Evolutionary conservation across 2,329 filamentous ascomycete genomes (phyloP), one percentile per base, ranked within the genome.

Genomic region (Cercospora zeae-maydis): DNA sequence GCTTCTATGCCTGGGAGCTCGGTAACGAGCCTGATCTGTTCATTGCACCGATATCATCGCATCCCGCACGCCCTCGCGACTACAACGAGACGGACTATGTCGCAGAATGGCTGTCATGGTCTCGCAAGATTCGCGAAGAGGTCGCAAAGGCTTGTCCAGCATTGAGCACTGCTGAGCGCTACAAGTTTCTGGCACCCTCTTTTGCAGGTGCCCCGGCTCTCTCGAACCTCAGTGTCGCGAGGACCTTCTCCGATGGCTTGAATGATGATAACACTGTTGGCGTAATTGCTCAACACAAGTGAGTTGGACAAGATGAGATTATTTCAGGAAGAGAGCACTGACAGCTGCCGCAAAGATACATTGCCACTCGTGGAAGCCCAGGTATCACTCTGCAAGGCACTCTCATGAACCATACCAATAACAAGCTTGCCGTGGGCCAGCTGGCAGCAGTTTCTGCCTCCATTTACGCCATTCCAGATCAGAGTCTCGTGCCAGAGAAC

Each of bases 11-110:
- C 65, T 88, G 84, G 84, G 84, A 86, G 69, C 84, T 88, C 66
- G 86, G 86, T 36, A 88, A 88, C 68, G 85, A 88, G 72, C 84
- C 84, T 0, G 85, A 88, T 71, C 73, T 88, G 6, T 88, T 77
- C 72, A 80, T 81, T 14, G 81, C 79, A 1, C 82, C 81, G 16
- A 73, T 79, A 2, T 82, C 84, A 64, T 75, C 78, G 0, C 79
- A 84, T 19, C 75, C 85, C n/a, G 81, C 84, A 0, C 31, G 77
- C 0, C 75, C 70, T 24, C 19, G 19, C 0, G 47, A 47, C 34
- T 88, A 83, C 80, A 81, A 79, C 60, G 86, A 87, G 69, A 73
- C 72, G 13, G 76, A 78, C 33, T 88, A 84, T 67, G 83, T 86
- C 1, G 66, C 73, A 4, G 82, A 88, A 69, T 88, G 85, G 84